These are phyloP conservation scores for Coleophoma cylindrospora DNA, from an alignment of 2,329 filamentous ascomycete genomes.

Conservation along the genomic window DNA sequence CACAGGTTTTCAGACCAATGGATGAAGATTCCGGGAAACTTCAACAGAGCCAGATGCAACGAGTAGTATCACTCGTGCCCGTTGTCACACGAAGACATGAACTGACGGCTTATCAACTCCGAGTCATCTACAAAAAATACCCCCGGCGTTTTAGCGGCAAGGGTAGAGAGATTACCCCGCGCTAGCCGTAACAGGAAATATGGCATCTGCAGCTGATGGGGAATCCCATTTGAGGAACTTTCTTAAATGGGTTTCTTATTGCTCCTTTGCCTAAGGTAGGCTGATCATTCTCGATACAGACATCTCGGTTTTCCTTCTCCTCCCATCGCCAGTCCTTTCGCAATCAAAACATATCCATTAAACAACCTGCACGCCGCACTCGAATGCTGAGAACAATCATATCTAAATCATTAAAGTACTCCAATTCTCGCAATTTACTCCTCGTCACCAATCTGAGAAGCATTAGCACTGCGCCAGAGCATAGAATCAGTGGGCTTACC, in stretches of 20 bases:
- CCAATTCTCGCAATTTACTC: conserved; percentile 36
- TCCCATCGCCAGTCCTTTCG: background rate
- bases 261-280: too few relatives aligned
- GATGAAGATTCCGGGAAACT: background rate
- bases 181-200: conserved; percentile 8
- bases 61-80: too few relatives aligned
- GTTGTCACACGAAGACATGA: background rate
- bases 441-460: conserved; percentile 63
- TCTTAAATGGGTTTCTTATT: too few relatives aligned
- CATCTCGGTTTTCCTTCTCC: background rate
- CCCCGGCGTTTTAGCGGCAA: background rate
- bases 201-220: background rate
- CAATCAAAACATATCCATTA: conserved; percentile 20
- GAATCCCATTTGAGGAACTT: too few relatives aligned
- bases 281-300: too few relatives aligned
- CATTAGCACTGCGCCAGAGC: conserved; percentile 10
- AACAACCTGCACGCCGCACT: conserved; percentile 24
- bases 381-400: conserved; percentile 20
- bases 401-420: conserved; percentile 19
- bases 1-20: background rate
- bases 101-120: background rate
- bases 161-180: conserved; percentile 12
- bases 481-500: conserved; percentile 43
- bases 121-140: background rate
- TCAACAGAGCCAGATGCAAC: too few relatives aligned